phyloP scores from a whole-genome alignment of 2,329 filamentous ascomycete species.

The Diaporthe citriasiana region DNA sequence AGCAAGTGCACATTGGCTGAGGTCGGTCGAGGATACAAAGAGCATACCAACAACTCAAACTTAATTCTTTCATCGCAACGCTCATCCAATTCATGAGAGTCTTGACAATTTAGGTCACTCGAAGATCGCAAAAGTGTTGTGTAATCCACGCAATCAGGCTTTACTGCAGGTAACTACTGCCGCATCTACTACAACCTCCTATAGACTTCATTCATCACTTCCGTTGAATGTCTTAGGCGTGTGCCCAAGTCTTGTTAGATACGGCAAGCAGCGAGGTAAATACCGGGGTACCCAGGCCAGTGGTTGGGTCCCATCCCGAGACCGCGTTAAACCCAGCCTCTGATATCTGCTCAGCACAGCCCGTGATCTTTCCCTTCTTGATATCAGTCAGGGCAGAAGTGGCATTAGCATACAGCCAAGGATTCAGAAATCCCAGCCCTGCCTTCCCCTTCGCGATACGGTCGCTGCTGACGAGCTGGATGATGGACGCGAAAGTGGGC shows the following conservation, averaged over 20 bases:
- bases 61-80: neutral
- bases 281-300: slow-evolving; percentile 40
- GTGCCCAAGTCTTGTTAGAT: slow-evolving; percentile 20
- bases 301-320: slow-evolving; percentile 39
- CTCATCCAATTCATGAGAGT: no score
- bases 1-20: no score
- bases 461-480: slow-evolving; percentile 67
- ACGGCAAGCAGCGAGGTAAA: slow-evolving; percentile 41
- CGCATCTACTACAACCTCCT: neutral
- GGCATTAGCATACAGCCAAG: slow-evolving; percentile 44
- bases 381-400: slow-evolving; percentile 46
- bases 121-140: no score
- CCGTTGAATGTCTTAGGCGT: rapidly evolving
- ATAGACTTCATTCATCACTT: neutral
- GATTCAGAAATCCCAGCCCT: slow-evolving; percentile 59
- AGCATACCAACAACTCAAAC: no score
- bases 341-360: slow-evolving; percentile 32
- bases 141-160: neutral
- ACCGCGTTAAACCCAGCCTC: slow-evolving; percentile 41
- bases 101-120: neutral
- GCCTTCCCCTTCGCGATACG: slow-evolving; percentile 59
- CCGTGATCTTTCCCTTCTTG: slow-evolving; percentile 24
- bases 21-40: no score
- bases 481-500: slow-evolving; percentile 65
- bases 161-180: neutral